Conservation (phyloP, 2,329 filamentous ascomycete genomes). For the Aspergillus floridensis region DNA sequence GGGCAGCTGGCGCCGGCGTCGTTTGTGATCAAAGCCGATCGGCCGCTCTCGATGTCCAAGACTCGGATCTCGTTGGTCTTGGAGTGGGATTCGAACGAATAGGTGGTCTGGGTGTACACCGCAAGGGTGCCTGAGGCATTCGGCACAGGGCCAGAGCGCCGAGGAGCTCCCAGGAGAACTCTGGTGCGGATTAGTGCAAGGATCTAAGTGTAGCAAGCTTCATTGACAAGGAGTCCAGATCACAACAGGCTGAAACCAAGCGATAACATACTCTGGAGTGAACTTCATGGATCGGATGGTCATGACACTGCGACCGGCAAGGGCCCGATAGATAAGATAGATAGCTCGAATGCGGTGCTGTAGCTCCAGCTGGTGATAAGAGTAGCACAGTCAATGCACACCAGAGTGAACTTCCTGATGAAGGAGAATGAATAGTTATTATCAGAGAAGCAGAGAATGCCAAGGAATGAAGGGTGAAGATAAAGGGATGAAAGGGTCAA, state of each 20-base stretch:
- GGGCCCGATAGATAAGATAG: conserved; percentile 17
- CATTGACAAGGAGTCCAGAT: not conserved
- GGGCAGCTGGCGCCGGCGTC: conserved; percentile 46
- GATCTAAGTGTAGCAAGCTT: not conserved
- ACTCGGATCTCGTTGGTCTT: conserved; percentile 48
- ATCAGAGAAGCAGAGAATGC: not conserved
- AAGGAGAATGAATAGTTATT: too few relatives aligned
- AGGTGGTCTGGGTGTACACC: conserved; percentile 49
- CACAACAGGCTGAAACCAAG: not conserved
- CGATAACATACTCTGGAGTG: conserved; percentile 39
- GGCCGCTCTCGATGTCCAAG: conserved; percentile 42
- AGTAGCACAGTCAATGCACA: not conserved
- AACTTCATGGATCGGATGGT: conserved; percentile 43
- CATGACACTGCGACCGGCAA: conserved; percentile 30
- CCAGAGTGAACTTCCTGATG: not conserved
- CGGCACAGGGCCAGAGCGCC: conserved; percentile 45
- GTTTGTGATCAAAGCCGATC: conserved; percentile 43
- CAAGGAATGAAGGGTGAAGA: conserved; percentile 1
- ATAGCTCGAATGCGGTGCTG: conserved; percentile 14
- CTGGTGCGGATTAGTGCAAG: conserved; percentile 24
- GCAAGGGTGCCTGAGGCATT: conserved; percentile 48
- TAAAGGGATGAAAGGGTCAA: not conserved
- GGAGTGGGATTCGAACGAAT: conserved; percentile 50
- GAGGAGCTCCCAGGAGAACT: conserved; percentile 48
- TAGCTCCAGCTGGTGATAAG: conserved; percentile 6